Percentiles rank a stretch among this genome's conserved stretches.
phyloP scores from a whole-genome alignment of 139 green algal genomes.

The Chlorella vulgaris region DNA sequence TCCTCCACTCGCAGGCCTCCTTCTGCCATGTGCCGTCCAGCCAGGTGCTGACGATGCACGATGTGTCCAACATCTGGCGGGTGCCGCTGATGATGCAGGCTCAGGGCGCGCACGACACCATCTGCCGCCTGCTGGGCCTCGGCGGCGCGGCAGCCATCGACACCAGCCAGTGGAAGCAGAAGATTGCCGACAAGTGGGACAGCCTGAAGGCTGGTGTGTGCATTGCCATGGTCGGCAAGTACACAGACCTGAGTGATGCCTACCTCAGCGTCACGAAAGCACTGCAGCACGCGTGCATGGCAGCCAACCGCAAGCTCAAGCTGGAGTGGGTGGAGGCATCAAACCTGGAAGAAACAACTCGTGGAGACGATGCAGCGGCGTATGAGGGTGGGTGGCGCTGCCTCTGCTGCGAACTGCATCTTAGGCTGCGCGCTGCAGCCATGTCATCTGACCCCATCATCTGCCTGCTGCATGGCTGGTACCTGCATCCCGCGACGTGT shows the following conservation, averaged over 20 bases:
- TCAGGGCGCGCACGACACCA: slow-evolving; percentile 76
- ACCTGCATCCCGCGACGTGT: too few relatives aligned
- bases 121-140: slow-evolving; percentile 78
- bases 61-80: slow-evolving; percentile 99
- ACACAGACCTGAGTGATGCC: slow-evolving; percentile 92
- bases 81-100: slow-evolving; percentile 81
- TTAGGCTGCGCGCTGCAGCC: background rate
- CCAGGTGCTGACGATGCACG: slow-evolving; percentile 94
- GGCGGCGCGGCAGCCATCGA: slow-evolving; percentile 62
- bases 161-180: slow-evolving; percentile 65
- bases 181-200: slow-evolving; percentile 87
- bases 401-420: background rate
- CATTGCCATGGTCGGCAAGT: slow-evolving; percentile 98
- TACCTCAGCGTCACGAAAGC: slow-evolving; percentile 98
- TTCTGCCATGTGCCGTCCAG: slow-evolving; percentile 93
- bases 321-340: slow-evolving; percentile 93
- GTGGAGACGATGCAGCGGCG: slow-evolving; percentile 53
- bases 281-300: slow-evolving; percentile 96
- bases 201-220: slow-evolving; percentile 55
- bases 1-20: slow-evolving; percentile 64
- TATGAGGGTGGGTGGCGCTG: slow-evolving; percentile 49
- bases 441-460: background rate
- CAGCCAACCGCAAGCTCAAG: slow-evolving; percentile 81
- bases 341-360: slow-evolving; percentile 77
- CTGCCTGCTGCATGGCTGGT: too few relatives aligned